Base-by-base conservation (phyloP, 2,329 filamentous ascomycete genomes). In the Nannizziopsis barbatae region DNA sequence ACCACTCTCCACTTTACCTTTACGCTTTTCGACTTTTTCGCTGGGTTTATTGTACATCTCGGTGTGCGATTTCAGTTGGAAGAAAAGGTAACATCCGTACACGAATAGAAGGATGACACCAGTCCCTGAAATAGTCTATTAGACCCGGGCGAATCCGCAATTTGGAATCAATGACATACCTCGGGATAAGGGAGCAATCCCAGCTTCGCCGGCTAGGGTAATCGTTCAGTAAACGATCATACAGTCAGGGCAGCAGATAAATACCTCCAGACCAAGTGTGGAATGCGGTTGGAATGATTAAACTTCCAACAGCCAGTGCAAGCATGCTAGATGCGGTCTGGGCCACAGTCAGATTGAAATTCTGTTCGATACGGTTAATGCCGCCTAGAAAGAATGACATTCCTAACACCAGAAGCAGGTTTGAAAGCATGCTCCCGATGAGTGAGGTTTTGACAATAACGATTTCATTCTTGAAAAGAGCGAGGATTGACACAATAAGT, bases 371-470 rank as follows among this genome's bases (percentile, higher is more conserved):
- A 22, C 89, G 79, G 51, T 84, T 81, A 56, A 93, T 64, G 3
- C 87, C 87, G 43, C 86, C 88, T 52, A 86, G 83, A 71, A 94
- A 92, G 73, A 93, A 95, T 63, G 83, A 92, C 80, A 89, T 93
- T 49, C 87, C 89, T 72, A 95, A 72, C 45, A 95, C 86, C 11
- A 95, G 77, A 2, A 95, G 76, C 50, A 96, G 67, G 62, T 95
- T 95, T 37, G 88, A 95, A 17, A 95, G 72, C 64, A 95, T 94
- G 65, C 83, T 89, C 49, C 89, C 89, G 53, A 95, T 86, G 22
- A 96, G 73, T 0, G 89, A 95, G 0, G 89, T 94, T 65, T 95
- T 87, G 5, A 95, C 88, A 52, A 96, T 93, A 31, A 83, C 71
- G 18, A 93, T 78, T 65, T 94, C 78, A 45, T 75, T 64, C 51